Evolutionary conservation across 768 basidiomycete species (phyloP).

Genomic region (Lactarius vividus): DNA sequence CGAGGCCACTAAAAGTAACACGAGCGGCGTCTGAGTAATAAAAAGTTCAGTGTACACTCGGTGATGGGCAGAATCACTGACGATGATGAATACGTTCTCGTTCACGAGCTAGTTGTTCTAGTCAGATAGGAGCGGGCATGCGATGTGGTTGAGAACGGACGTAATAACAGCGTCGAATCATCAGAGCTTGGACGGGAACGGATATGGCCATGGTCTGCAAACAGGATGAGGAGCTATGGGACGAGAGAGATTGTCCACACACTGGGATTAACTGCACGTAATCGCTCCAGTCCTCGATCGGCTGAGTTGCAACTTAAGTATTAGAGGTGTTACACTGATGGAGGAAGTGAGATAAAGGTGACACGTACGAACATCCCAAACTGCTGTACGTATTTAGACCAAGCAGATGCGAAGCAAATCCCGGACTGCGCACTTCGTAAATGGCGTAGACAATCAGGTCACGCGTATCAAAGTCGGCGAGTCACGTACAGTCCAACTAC

Average conservation of each 20-base stretch:
- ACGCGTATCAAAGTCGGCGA: too few species aligned
- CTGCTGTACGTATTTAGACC: background rate
- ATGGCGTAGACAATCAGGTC: background rate
- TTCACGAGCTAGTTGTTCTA: background rate
- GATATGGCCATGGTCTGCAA: too few species aligned
- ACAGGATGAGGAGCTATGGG: too few species aligned
- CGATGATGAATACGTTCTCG: background rate
- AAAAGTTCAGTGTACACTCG: background rate
- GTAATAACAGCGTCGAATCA: constrained; percentile 2
- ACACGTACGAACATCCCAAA: background rate
- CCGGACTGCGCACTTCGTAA: background rate
- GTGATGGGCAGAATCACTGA: background rate
- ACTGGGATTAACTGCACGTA: background rate
- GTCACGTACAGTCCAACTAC: background rate
- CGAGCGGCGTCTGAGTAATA: background rate
- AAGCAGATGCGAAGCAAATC: background rate
- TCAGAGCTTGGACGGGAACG: too few species aligned
- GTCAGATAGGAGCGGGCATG: background rate
- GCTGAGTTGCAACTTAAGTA: background rate
- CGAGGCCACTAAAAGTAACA: background rate
- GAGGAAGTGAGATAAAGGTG: background rate
- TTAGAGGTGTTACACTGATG: background rate
- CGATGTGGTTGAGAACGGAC: background rate
- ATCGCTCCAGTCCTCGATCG: background rate
- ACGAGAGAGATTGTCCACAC: background rate